Percentiles rank a stretch among this genome's conserved stretches.
Evolutionary conservation across 1,139 yeast genomes (phyloP).

Genomic region (Nakaseomyces bracarensis): DNA sequence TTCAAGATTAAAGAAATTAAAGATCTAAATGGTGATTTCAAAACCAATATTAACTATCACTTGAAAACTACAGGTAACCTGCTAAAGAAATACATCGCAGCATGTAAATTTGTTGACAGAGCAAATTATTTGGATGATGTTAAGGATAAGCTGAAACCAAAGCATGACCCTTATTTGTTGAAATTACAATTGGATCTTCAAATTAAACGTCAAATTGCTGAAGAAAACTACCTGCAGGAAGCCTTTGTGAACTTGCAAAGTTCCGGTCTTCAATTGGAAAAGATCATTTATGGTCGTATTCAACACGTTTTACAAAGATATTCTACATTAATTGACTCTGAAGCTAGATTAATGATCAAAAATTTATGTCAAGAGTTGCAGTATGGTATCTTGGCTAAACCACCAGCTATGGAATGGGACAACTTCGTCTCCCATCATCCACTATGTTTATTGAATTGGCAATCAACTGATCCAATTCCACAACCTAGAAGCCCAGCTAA

Average conservation of each 20-base stretch:
- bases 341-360: slow-evolving; percentile 48
- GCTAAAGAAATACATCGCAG: slow-evolving; percentile 39
- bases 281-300: slow-evolving; percentile 57
- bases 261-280: slow-evolving; percentile 65
- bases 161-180: slow-evolving; percentile 58
- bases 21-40: slow-evolving; percentile 31
- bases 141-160: slow-evolving; percentile 26
- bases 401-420: slow-evolving; percentile 65
- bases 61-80: slow-evolving; percentile 38
- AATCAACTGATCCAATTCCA: slow-evolving; percentile 43
- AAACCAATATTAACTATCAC: slow-evolving; percentile 31
- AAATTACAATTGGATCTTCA: slow-evolving; percentile 60
- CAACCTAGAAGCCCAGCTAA: slow-evolving; percentile 41
- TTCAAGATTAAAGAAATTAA: slow-evolving; percentile 53
- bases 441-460: slow-evolving; percentile 35
- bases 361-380: slow-evolving; percentile 53
- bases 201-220: slow-evolving; percentile 55
- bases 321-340: slow-evolving; percentile 47
- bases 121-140: slow-evolving; percentile 30
- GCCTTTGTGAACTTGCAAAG: slow-evolving; percentile 62
- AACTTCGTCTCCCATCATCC: slow-evolving; percentile 52
- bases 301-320: slow-evolving; percentile 53
- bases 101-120: slow-evolving; percentile 35
- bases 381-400: slow-evolving; percentile 56
- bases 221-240: slow-evolving; percentile 63